Conservation (phyloP, 2,329 filamentous ascomycete species). For the Diplocarpon mali region DNA sequence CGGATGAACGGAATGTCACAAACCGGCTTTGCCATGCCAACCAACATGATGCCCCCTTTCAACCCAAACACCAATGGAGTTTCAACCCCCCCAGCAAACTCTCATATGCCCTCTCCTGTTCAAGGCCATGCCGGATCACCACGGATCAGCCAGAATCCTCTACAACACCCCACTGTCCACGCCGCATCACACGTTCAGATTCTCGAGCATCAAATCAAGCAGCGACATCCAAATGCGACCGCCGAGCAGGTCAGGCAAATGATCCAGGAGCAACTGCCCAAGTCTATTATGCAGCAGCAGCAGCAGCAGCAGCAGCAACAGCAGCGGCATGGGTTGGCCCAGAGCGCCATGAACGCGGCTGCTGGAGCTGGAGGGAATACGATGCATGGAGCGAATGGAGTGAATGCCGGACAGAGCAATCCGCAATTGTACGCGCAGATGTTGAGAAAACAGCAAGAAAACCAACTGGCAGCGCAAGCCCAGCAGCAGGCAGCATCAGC, state of each 20-base stretch:
- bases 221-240: slow-evolving; percentile 29
- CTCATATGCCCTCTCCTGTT: slow-evolving; percentile 15
- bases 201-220: slow-evolving; percentile 19
- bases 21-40: slow-evolving; percentile 21
- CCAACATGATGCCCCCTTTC: slow-evolving; percentile 42
- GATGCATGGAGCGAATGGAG: slow-evolving; percentile 15
- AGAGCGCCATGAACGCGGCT: slow-evolving; percentile 40
- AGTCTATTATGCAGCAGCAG: slow-evolving; percentile 9
- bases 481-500: slow-evolving; percentile 19
- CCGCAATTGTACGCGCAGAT: slow-evolving; percentile 40
- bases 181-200: slow-evolving; percentile 8
- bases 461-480: slow-evolving; percentile 34
- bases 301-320: slow-evolving; percentile 9
- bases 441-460: slow-evolving; percentile 40
- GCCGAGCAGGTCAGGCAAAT: slow-evolving; percentile 42
- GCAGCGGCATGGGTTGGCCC: slow-evolving; percentile 35
- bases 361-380: slow-evolving; percentile 24
- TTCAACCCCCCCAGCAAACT: slow-evolving; percentile 27
- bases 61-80: slow-evolving; percentile 38
- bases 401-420: slow-evolving; percentile 27
- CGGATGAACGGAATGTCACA: slow-evolving; percentile 27
- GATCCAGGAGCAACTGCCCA: slow-evolving; percentile 33
- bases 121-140: slow-evolving; percentile 22
- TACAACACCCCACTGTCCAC: neutral
- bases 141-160: slow-evolving; percentile 18